phyloP scores from a whole-genome alignment of 2,329 filamentous ascomycete genomes.

The Xylariaceae sp. region DNA sequence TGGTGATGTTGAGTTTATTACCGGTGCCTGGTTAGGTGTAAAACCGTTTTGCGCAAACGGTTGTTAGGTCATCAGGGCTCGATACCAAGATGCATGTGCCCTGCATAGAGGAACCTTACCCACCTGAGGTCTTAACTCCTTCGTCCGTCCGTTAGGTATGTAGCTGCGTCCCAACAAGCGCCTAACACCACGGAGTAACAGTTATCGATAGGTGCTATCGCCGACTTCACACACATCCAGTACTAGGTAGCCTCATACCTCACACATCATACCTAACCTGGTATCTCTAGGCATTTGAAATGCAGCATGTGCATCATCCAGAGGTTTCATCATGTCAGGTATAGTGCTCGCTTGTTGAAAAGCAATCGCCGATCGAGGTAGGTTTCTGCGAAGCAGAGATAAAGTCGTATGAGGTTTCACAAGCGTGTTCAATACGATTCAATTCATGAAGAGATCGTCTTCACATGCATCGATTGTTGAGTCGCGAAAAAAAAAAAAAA shows the following conservation, averaged over 20 bases:
- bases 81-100: neutral
- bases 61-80: too few relatives aligned
- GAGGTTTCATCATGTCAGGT: neutral
- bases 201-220: neutral
- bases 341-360: neutral
- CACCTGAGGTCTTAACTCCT: neutral
- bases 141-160: neutral
- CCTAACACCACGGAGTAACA: neutral
- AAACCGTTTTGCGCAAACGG: too few relatives aligned
- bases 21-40: neutral
- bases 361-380: neutral
- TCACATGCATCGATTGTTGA: neutral
- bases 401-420: too few relatives aligned
- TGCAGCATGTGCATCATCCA: neutral
- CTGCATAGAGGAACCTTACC: neutral
- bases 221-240: too few relatives aligned
- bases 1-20: neutral
- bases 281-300: neutral
- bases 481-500: too few relatives aligned
- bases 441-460: neutral
- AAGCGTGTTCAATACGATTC: too few relatives aligned
- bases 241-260: too few relatives aligned
- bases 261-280: neutral
- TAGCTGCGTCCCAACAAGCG: neutral
- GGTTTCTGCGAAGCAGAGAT: neutral